Conservation (phyloP, 2,329 filamentous ascomycete species). For the Aspergillus sergii region DNA sequence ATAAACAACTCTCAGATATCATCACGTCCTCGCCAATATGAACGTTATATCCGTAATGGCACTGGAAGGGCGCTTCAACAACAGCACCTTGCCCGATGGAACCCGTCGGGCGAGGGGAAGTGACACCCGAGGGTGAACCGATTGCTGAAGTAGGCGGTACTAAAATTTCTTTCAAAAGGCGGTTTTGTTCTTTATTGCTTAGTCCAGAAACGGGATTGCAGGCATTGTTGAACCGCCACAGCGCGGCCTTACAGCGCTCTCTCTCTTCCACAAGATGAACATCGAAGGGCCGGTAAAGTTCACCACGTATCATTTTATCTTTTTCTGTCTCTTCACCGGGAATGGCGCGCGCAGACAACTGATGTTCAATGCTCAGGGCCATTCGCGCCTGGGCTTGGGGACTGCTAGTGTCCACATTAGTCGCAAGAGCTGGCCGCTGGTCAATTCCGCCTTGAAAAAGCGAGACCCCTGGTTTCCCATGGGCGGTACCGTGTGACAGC, state of each 20-base stretch:
- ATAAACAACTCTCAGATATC: constrained; percentile 79
- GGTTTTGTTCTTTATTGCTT: constrained; percentile 52
- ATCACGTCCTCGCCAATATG: constrained; percentile 81
- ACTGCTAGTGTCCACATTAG: constrained; percentile 41
- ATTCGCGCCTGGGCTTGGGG: constrained; percentile 48
- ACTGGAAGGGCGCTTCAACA: constrained; percentile 86
- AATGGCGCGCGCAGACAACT: constrained; percentile 41
- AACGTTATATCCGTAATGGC: constrained; percentile 96
- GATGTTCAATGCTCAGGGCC: constrained; percentile 46
- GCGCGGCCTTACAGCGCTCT: constrained; percentile 77
- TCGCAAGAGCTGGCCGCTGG: constrained; percentile 39
- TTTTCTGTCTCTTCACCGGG: constrained; percentile 67
- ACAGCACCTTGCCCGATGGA: constrained; percentile 72
- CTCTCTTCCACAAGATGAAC: constrained; percentile 78
- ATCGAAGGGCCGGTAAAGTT: constrained; percentile 78
- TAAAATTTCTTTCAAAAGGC: constrained; percentile 42
- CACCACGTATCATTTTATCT: constrained; percentile 83
- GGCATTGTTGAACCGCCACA: constrained; percentile 85
- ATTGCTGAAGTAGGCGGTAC: constrained; percentile 33
- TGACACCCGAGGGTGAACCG: constrained; percentile 57
- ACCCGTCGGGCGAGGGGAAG: constrained; percentile 57
- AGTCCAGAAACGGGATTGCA: constrained; percentile 74
- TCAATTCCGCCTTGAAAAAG: constrained; percentile 41
- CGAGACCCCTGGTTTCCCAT: constrained; percentile 39
- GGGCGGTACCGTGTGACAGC: constrained; percentile 35